Evolutionary conservation across 805 yeast species (phyloP).

Genomic region (Wickerhamiella alocasiicola): DNA sequence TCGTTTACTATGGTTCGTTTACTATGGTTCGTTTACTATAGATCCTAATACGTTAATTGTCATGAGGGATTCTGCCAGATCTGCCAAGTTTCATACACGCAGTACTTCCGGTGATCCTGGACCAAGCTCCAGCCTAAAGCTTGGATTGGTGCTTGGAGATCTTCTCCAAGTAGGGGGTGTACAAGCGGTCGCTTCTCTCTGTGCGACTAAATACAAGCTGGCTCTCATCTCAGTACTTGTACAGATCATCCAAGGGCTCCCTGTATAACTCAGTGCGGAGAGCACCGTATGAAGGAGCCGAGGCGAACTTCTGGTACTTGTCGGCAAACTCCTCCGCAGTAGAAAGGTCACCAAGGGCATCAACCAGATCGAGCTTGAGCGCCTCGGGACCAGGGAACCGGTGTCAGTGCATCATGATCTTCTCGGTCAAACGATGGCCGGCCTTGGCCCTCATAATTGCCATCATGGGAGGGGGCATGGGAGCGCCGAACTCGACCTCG

Average conservation of each 20-base stretch:
- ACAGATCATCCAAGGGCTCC: constrained; percentile 21
- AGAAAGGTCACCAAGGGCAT: constrained; percentile 26
- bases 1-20: no score
- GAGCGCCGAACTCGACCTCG: constrained; percentile 31
- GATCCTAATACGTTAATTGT: no score
- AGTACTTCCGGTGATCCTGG: no score
- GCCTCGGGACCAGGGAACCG: constrained; percentile 55
- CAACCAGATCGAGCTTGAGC: constrained; percentile 53
- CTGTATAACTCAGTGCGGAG: constrained; percentile 24
- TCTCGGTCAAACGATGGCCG: constrained; percentile 24
- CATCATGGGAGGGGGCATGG: constrained; percentile 28
- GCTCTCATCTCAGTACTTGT: constrained; percentile 15
- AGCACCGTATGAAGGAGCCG: constrained; percentile 25
- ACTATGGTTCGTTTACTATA: no score
- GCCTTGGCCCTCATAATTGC: constrained; percentile 26
- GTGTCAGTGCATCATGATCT: constrained; percentile 26
- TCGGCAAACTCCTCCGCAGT: constrained; percentile 26
- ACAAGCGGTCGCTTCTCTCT: constrained; percentile 13
- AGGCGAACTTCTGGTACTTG: constrained; percentile 18
- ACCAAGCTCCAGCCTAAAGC: constrained; percentile 2
- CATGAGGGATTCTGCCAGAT: no score
- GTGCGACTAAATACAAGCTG: constrained; percentile 2
- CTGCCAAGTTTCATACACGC: no score
- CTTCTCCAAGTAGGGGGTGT: background rate
- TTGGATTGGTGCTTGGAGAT: constrained; percentile 2